Base-by-base conservation (phyloP, 306 rosid genomes). In the Adenanthera pavonina region DNA sequence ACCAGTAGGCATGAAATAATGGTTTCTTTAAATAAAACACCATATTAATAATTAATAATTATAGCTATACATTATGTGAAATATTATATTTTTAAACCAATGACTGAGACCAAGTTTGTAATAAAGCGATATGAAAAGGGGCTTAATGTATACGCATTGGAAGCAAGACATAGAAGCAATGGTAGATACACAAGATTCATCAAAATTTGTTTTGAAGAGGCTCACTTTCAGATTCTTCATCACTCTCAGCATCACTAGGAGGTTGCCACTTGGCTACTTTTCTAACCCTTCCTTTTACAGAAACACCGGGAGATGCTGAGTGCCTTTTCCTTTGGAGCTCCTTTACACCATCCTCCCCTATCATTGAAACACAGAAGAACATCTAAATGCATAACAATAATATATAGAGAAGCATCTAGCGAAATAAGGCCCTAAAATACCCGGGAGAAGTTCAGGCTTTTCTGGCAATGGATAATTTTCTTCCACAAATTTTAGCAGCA, bases 311-410 rank as follows among this genome's bases (percentile, higher is more conserved):
- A 83, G 80, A 89, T 54, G 98, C 98, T 5, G 90, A 93, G 88
- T 93, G 99, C 89, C 99, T 89, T 89, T 95, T 95, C 84, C 96
- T 82, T 83, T 93, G 98, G 83, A 95, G 99, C 87, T 93, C 99
- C 89, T 92, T 95, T 4, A 95, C 98, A 83, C 93, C 94, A 77
- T 94, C 97, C 80, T 95, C 98, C 71, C 92, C 98, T 92, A 80
- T 52, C 36, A 80, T 69, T 72, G 47, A 75, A 87, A 70, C 36
- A 83, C 61, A 77, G 36, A 68, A 75, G 44, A 62, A 76, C 43
- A 25, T 77, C 12, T 78, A 75, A 77, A 60, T 67, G 44, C 61
- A 65, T 57, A 70, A 69, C 61, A 65, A 79, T 8, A 53, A 56
- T 52, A 79, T 44, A 75, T 86, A 84, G 17, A 79, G 60, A 75